Percentiles rank a stretch among this genome's conserved stretches.
Conservation (phyloP, 768 basidiomycete genomes). For the Sporobolomyces roseus region DNA sequence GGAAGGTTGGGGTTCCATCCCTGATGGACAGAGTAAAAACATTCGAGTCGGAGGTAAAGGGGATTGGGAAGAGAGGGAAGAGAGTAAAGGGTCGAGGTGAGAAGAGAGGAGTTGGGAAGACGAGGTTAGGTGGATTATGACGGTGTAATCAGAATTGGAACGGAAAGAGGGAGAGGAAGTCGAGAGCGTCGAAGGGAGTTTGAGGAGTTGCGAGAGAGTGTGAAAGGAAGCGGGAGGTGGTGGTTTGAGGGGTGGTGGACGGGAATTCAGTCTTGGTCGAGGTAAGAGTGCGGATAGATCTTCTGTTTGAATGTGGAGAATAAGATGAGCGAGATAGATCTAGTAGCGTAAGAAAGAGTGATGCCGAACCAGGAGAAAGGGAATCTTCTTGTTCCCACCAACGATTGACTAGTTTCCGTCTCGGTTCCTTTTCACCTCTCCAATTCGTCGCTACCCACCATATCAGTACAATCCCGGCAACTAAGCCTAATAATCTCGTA, state of each 20-base stretch:
- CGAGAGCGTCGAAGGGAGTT: slow-evolving; percentile 28
- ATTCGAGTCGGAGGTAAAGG: slow-evolving; percentile 8
- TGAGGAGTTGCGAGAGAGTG: slow-evolving; percentile 26
- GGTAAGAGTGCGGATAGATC: slow-evolving; percentile 27
- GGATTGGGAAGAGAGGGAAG: slow-evolving; percentile 10
- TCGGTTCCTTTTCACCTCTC: background rate
- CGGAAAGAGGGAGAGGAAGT: background rate
- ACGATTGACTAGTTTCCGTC: slow-evolving; percentile 13
- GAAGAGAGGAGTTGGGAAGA: slow-evolving; percentile 19
- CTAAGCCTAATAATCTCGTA: background rate
- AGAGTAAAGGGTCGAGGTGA: slow-evolving; percentile 14
- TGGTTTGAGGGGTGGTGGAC: slow-evolving; percentile 18
- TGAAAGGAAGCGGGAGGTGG: background rate
- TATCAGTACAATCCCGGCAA: background rate
- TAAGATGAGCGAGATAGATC: too few species aligned
- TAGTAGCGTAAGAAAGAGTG: too few species aligned
- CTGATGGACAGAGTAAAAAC: slow-evolving; percentile 24
- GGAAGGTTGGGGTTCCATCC: slow-evolving; percentile 8
- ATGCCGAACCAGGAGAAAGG: too few species aligned
- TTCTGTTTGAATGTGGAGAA: background rate
- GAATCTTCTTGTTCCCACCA: slow-evolving; percentile 30
- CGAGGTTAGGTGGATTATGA: slow-evolving; percentile 30
- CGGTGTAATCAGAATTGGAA: slow-evolving; percentile 27
- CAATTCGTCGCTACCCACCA: background rate
- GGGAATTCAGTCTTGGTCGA: slow-evolving; percentile 4